These are phyloP conservation scores for Cenchrus purpureus DNA, from an alignment of 176 grass and related monocot species.

Conservation along the genomic window DNA sequence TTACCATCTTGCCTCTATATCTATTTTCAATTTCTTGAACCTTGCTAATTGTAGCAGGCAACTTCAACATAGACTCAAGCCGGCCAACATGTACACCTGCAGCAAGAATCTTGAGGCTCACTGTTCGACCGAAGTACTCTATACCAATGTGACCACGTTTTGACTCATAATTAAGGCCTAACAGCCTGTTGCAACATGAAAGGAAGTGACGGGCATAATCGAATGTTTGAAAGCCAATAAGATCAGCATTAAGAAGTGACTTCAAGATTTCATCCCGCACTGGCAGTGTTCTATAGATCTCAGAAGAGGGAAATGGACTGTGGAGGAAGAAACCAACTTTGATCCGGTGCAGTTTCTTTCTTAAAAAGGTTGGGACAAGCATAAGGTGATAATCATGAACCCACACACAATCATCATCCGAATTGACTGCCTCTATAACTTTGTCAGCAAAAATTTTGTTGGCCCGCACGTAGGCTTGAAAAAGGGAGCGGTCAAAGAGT, in stretches of 20 bases:
- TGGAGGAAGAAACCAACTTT: constrained; percentile 88
- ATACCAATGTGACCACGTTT: constrained; percentile 81
- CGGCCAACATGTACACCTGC: constrained; percentile 72
- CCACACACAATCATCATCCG: constrained; percentile 82
- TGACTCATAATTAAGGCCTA: constrained; percentile 73
- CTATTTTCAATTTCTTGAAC: constrained; percentile 67
- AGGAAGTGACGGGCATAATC: constrained; percentile 87
- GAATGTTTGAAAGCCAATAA: constrained; percentile 87
- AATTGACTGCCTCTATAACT: constrained; percentile 79
- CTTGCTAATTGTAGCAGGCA: constrained; percentile 63
- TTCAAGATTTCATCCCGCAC: constrained; percentile 82
- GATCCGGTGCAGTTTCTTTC: constrained; percentile 64
- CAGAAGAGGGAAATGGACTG: constrained; percentile 74
- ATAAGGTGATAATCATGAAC: constrained; percentile 95
- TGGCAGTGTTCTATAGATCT: constrained; percentile 85
- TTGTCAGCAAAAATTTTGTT: constrained; percentile 88
- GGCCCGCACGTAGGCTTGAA: constrained; percentile 72
- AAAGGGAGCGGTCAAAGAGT: constrained; percentile 70
- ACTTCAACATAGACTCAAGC: constrained; percentile 64
- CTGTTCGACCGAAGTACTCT: constrained; percentile 77
- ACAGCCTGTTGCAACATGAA: constrained; percentile 79
- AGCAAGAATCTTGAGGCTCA: constrained; percentile 80
- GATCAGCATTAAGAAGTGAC: constrained; percentile 69
- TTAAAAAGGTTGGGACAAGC: constrained; percentile 81
- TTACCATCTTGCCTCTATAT: constrained; percentile 65